Conservation (phyloP, 2,329 filamentous ascomycete species). For the Akanthomyces dipterigenus region DNA sequence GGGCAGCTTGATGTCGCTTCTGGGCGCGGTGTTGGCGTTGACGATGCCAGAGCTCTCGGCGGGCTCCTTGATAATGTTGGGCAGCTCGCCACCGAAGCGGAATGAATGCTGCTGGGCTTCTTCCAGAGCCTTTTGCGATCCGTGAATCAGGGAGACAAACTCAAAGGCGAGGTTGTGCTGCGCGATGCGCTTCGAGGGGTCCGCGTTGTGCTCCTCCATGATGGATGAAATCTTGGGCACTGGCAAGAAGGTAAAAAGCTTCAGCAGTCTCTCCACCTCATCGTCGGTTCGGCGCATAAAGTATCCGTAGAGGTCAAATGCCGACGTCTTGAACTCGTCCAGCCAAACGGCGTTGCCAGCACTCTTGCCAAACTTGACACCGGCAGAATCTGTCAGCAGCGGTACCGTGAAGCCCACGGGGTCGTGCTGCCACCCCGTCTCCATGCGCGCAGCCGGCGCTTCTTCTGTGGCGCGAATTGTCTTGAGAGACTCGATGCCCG, state of each 20-base stretch:
- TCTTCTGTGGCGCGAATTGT: constrained; percentile 56
- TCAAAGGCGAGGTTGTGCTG: constrained; percentile 81
- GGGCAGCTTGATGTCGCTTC: constrained; percentile 53
- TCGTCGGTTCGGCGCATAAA: constrained; percentile 77
- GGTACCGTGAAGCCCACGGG: constrained; percentile 88
- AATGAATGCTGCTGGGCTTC: constrained; percentile 50
- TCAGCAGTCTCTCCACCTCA: constrained; percentile 75
- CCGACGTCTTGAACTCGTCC: constrained; percentile 69
- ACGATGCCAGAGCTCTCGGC: constrained; percentile 24
- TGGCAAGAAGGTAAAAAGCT: constrained; percentile 85
- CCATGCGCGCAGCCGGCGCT: constrained; percentile 33
- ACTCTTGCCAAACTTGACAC: constrained; percentile 90
- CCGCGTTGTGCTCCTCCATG: constrained; percentile 59
- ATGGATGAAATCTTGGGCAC: constrained; percentile 57
- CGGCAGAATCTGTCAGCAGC: constrained; percentile 75
- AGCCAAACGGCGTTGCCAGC: constrained; percentile 94
- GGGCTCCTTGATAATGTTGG: constrained; percentile 25
- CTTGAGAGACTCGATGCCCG: constrained; percentile 81
- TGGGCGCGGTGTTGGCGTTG: constrained; percentile 41
- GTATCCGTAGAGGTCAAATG: constrained; percentile 86
- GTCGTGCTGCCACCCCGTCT: constrained; percentile 38
- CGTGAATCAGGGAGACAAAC: constrained; percentile 74
- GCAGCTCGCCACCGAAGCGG: constrained; percentile 37
- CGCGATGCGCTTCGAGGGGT: constrained; percentile 67
- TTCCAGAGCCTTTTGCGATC: constrained; percentile 53